phyloP scores from a whole-genome alignment of 345 rosid genomes.

The Lumnitzera littorea region DNA sequence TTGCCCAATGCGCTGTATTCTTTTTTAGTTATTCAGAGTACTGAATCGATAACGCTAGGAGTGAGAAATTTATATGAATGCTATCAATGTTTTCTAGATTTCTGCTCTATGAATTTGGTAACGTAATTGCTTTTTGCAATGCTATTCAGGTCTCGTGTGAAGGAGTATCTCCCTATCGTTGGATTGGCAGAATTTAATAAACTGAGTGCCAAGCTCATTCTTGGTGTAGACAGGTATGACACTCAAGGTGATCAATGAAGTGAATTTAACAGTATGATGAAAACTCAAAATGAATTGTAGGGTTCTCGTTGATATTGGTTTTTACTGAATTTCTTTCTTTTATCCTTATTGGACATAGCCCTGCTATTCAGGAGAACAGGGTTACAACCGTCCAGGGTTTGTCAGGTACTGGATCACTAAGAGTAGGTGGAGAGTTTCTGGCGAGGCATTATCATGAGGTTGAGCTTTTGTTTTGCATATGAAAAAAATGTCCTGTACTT shows the following conservation, averaged over 20 bases:
- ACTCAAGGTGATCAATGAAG: neutral
- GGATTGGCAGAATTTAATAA: conserved; percentile 91
- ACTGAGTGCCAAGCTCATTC: conserved; percentile 82
- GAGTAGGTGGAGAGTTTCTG: conserved; percentile 88
- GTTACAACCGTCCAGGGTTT: conserved; percentile 77
- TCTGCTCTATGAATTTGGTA: neutral
- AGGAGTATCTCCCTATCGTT: conserved; percentile 90
- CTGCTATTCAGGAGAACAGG: conserved; percentile 66
- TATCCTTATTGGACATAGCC: conserved; percentile 30
- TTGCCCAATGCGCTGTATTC: neutral
- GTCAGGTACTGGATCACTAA: conserved; percentile 86
- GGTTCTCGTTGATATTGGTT: neutral
- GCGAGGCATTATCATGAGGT: conserved; percentile 74
- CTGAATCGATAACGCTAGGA: no score
- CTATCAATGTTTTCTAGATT: no score
- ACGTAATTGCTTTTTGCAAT: conserved; percentile 3
- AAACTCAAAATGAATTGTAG: neutral
- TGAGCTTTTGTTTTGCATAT: neutral
- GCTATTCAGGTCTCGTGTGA: conserved; percentile 54
- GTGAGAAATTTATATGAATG: no score
- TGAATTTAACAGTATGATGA: neutral
- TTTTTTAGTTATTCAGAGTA: no score
- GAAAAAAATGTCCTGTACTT: neutral
- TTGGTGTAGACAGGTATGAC: conserved; percentile 72
- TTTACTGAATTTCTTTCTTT: conserved; percentile 4